Evolutionary conservation across 352 stramenopile species (phyloP).

Genomic region (Phytophthora sp.): DNA sequence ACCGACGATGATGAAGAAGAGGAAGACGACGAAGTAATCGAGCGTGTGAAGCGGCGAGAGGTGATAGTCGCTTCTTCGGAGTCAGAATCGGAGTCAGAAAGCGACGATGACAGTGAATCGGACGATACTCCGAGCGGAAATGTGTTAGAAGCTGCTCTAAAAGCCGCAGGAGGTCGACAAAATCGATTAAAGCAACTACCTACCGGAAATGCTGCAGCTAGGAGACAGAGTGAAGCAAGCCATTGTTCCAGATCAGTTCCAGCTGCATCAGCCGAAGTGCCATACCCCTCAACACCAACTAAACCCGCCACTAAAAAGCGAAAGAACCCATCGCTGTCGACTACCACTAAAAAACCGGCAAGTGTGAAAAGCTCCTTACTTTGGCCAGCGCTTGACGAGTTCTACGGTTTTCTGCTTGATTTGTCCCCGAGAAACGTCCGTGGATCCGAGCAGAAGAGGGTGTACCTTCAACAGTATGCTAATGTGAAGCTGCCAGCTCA

Average conservation of each 20-base stretch:
- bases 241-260: too few species aligned
- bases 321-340: constrained; percentile 10
- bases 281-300: background rate
- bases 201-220: too few species aligned
- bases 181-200: too few species aligned
- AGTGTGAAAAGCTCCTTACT: constrained; percentile 63
- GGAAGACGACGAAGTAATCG: constrained; percentile 19
- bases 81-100: constrained; percentile 44
- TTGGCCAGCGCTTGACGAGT: constrained; percentile 78
- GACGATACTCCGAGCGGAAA: constrained; percentile 29
- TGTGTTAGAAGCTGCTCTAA: constrained; percentile 65
- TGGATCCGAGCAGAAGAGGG: constrained; percentile 30
- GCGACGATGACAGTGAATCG: constrained; percentile 15
- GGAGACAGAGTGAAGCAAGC: too few species aligned
- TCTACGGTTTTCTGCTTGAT: constrained; percentile 79
- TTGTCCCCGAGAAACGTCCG: constrained; percentile 55
- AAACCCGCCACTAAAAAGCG: constrained; percentile 27
- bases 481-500: constrained; percentile 44
- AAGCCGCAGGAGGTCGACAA: constrained; percentile 40
- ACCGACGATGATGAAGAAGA: constrained; percentile 29
- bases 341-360: constrained; percentile 11
- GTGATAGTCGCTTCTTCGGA: constrained; percentile 32
- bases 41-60: constrained; percentile 13
- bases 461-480: constrained; percentile 36
- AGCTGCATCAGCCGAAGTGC: background rate